A percentile compares a stretch with the other conserved stretches of the same genome.
phyloP scores from a whole-genome alignment of 2,329 filamentous ascomycete genomes.

The Septoria petroselini region DNA sequence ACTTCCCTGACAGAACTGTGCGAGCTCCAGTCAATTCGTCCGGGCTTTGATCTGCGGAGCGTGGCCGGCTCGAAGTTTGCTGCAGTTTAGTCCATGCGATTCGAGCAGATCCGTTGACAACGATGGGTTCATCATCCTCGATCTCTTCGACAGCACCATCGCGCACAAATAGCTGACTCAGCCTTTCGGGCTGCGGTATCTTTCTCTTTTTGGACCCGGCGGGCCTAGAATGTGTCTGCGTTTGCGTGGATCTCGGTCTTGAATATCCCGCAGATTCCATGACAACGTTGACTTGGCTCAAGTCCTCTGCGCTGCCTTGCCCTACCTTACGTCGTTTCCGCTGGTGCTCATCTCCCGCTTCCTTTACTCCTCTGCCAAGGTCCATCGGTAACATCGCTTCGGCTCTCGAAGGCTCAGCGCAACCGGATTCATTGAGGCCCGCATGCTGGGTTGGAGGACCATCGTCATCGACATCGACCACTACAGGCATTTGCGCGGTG shows the following conservation, averaged over 20 bases:
- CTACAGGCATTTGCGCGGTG: background rate
- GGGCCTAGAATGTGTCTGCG: background rate
- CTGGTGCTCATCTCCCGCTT: background rate
- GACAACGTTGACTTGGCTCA: background rate
- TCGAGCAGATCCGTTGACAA: background rate
- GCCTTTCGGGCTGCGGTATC: background rate
- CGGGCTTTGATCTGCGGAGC: slow-evolving; percentile 5
- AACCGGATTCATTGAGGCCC: too few relatives aligned
- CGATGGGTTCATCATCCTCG: background rate
- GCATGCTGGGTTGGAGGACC: too few relatives aligned
- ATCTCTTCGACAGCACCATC: background rate
- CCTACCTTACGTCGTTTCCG: background rate
- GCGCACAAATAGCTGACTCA: background rate
- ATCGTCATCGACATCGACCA: background rate
- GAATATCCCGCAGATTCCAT: background rate
- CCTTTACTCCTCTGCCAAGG: background rate
- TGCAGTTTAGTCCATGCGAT: background rate
- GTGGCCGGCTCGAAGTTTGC: background rate
- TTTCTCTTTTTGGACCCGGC: background rate
- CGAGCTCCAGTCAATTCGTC: slow-evolving; percentile 12
- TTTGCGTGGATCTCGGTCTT: background rate
- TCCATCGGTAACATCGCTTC: background rate
- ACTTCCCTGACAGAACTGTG: slow-evolving; percentile 2
- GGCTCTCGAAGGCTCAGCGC: background rate
- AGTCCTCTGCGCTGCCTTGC: background rate